Evolutionary conservation across 2,329 filamentous ascomycete species (phyloP).

Genomic region (Sodiomyces alkalinus): DNA sequence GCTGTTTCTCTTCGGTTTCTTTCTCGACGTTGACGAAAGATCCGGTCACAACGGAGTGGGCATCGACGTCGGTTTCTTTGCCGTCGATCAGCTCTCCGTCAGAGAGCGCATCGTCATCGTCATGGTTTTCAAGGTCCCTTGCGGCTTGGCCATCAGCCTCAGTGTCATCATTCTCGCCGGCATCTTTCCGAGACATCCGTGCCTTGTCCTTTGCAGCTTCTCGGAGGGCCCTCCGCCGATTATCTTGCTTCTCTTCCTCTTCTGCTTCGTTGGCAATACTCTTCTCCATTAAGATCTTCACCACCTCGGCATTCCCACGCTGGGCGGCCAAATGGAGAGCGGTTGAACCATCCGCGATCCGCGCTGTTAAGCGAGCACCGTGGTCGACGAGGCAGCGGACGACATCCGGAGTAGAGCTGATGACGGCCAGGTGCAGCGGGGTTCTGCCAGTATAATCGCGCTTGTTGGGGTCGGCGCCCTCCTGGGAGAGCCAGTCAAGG

Average conservation of each 20-base stretch:
- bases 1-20: slow-evolving; percentile 17
- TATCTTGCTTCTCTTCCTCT: slow-evolving; percentile 42
- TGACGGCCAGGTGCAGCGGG: slow-evolving; percentile 62
- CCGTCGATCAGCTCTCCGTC: slow-evolving; percentile 32
- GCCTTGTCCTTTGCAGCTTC: slow-evolving; percentile 11
- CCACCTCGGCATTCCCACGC: slow-evolving; percentile 51
- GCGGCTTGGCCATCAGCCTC: no score
- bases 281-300: slow-evolving; percentile 57
- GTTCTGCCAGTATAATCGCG: slow-evolving; percentile 68
- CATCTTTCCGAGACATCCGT: slow-evolving; percentile 6
- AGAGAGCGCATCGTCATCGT: slow-evolving; percentile 18
- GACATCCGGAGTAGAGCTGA: slow-evolving; percentile 51
- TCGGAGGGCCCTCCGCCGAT: slow-evolving; percentile 24
- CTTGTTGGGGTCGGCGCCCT: slow-evolving; percentile 54
- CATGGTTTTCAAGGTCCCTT: no score
- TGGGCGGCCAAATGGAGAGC: slow-evolving; percentile 70
- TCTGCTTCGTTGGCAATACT: slow-evolving; percentile 60
- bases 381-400: slow-evolving; percentile 57
- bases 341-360: slow-evolving; percentile 65
- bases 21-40: slow-evolving; percentile 57
- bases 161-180: slow-evolving; percentile 11
- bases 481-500: slow-evolving; percentile 51
- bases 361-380: slow-evolving; percentile 56
- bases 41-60: slow-evolving; percentile 42
- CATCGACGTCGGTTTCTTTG: slow-evolving; percentile 34